A percentile compares a stretch with the other conserved stretches of the same genome.
phyloP scores from a whole-genome alignment of 257 asterid genomes.

The Solanum sitiens region DNA sequence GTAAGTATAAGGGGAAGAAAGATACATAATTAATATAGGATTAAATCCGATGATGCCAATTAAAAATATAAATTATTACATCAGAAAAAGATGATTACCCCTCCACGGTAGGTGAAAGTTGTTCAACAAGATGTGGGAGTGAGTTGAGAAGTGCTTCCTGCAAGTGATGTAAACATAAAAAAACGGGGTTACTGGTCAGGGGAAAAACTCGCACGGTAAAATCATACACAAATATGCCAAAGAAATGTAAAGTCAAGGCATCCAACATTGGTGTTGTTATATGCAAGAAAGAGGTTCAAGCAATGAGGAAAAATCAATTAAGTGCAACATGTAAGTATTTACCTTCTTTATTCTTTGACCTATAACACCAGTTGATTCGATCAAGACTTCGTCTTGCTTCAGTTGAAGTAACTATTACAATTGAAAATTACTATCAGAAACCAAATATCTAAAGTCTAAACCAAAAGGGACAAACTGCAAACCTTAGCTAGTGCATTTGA shows the following conservation, averaged over 20 bases:
- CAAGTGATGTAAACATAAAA: slow-evolving; percentile 14
- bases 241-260: neutral
- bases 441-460: neutral
- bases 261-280: neutral
- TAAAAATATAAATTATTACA: neutral
- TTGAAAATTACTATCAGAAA: slow-evolving; percentile 4
- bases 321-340: neutral
- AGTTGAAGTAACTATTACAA: slow-evolving; percentile 59
- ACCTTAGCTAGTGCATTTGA: slow-evolving; percentile 76
- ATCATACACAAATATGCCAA: neutral
- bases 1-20: neutral
- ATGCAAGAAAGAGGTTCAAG: neutral
- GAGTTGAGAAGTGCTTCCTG: slow-evolving; percentile 93
- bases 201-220: neutral
- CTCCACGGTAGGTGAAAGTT: slow-evolving; percentile 45
- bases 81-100: slow-evolving; percentile 33
- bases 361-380: slow-evolving; percentile 97
- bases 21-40: neutral
- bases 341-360: slow-evolving; percentile 97
- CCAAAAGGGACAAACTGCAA: neutral
- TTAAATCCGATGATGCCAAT: neutral
- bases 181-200: neutral
- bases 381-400: slow-evolving; percentile 66
- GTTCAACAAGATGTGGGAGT: slow-evolving; percentile 69
- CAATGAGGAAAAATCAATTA: neutral